Conservation (phyloP, 306 rosid species). For the Casuarina equisetifolia region DNA sequence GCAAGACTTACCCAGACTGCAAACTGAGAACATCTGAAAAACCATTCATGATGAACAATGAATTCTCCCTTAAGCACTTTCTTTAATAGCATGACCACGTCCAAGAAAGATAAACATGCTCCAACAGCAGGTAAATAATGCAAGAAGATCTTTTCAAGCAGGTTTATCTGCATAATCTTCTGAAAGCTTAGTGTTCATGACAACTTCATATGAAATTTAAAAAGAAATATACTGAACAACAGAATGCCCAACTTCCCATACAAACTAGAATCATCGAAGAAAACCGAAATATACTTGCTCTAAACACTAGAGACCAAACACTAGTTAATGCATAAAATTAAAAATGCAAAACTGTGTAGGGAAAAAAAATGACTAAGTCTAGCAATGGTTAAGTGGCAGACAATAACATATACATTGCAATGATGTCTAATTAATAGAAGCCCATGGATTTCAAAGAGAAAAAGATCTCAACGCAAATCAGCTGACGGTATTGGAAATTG, state of each 20-base stretch:
- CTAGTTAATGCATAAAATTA: too few species aligned
- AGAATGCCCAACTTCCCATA: not conserved
- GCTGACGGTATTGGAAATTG: not conserved
- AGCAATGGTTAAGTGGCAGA: not conserved
- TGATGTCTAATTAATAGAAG: not conserved
- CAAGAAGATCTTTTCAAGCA: conserved; percentile 47
- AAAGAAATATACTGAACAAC: not conserved
- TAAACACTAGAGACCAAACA: not conserved
- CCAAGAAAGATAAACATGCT: conserved; percentile 59
- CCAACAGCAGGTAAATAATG: conserved; percentile 62
- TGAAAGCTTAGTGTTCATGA: conserved; percentile 28
- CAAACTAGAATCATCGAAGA: not conserved
- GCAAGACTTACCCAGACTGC: conserved; percentile 72
- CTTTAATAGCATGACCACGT: conserved; percentile 53
- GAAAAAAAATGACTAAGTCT: too few species aligned
- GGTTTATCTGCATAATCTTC: conserved; percentile 41
- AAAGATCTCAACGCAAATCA: not conserved
- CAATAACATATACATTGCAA: not conserved
- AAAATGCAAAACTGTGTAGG: too few species aligned
- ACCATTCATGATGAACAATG: conserved; percentile 60
- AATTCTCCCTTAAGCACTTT: conserved; percentile 41
- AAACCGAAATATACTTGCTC: not conserved
- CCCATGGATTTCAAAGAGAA: not conserved
- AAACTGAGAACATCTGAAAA: conserved; percentile 65
- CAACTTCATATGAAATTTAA: conserved; percentile 2